These are phyloP conservation scores for Diplodia intermedia DNA, from an alignment of 2,329 filamentous ascomycete species.

Conservation along the genomic window DNA sequence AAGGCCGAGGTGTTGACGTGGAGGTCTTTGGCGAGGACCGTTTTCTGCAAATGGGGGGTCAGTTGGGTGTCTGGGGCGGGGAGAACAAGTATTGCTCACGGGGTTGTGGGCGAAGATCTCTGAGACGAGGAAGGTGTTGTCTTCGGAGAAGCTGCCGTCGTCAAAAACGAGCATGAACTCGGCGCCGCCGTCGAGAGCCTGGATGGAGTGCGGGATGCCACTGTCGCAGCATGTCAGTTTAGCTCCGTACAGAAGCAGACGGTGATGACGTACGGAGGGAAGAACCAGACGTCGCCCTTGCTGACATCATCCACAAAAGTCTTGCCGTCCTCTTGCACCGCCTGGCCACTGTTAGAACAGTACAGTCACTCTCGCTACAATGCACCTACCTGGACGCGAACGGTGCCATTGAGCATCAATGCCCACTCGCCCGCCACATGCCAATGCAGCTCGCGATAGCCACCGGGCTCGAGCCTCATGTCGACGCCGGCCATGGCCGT, in stretches of 20 bases:
- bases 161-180: conserved; percentile 37
- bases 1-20: conserved; percentile 57
- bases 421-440: conserved; percentile 51
- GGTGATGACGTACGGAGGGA: conserved; percentile 32
- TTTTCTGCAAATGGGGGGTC: conserved; percentile 41
- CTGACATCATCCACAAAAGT: conserved; percentile 35
- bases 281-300: conserved; percentile 36
- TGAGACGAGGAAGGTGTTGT: conserved; percentile 35
- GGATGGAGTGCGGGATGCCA: conserved; percentile 35
- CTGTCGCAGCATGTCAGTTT: neutral
- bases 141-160: conserved; percentile 36
- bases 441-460: conserved; percentile 39
- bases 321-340: conserved; percentile 34
- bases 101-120: conserved; percentile 36
- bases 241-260: too few relatives aligned
- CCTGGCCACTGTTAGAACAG: conserved; percentile 1
- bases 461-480: conserved; percentile 34
- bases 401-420: conserved; percentile 49
- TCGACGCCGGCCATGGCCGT: conserved; percentile 35
- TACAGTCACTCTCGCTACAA: neutral
- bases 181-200: conserved; percentile 34
- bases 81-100: neutral
- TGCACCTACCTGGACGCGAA: conserved; percentile 39
- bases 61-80: too few relatives aligned
- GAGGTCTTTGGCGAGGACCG: conserved; percentile 64